These are phyloP conservation scores for Microdochium paspali DNA, from an alignment of 2,329 filamentous ascomycete genomes.

Conservation along the genomic window DNA sequence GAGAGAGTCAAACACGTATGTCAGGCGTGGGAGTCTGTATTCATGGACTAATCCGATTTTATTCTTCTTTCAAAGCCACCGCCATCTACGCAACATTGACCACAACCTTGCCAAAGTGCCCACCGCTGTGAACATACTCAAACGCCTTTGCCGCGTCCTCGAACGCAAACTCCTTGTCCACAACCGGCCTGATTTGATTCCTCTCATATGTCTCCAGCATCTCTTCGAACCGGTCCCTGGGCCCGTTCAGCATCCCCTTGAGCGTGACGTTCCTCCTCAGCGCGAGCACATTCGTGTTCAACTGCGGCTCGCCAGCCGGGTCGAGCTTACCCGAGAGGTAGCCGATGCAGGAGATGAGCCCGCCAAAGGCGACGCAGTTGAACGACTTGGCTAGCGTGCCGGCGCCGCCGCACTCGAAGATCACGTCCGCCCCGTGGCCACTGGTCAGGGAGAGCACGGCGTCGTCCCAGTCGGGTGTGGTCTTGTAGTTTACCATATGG, in stretches of 20 bases:
- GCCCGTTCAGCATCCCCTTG: slow-evolving; percentile 46
- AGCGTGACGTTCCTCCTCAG: slow-evolving; percentile 24
- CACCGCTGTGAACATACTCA: slow-evolving; percentile 39
- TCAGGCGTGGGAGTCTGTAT: too few relatives aligned
- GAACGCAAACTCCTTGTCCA: slow-evolving; percentile 37
- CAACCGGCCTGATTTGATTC: slow-evolving; percentile 34
- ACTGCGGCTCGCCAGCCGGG: slow-evolving; percentile 29
- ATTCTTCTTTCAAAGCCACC: too few relatives aligned
- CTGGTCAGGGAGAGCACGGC: slow-evolving; percentile 34
- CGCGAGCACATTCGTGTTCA: slow-evolving; percentile 44
- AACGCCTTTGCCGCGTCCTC: slow-evolving; percentile 38
- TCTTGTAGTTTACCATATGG: slow-evolving; percentile 43
- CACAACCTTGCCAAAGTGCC: slow-evolving; percentile 49
- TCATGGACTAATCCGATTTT: too few relatives aligned
- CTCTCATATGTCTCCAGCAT: slow-evolving; percentile 37
- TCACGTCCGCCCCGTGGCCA: slow-evolving; percentile 38
- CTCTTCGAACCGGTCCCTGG: slow-evolving; percentile 46
- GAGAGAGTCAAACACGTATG: too few relatives aligned
- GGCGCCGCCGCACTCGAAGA: slow-evolving; percentile 46
- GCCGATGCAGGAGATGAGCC: slow-evolving; percentile 36
- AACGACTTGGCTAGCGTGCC: slow-evolving; percentile 42
- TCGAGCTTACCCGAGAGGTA: slow-evolving; percentile 38
- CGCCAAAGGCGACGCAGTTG: slow-evolving; percentile 42
- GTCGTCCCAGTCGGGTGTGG: slow-evolving; percentile 39
- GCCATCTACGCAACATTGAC: slow-evolving; percentile 23